These are phyloP conservation scores for Syzygium aqueum DNA, from an alignment of 345 rosid genomes.

Conservation along the genomic window DNA sequence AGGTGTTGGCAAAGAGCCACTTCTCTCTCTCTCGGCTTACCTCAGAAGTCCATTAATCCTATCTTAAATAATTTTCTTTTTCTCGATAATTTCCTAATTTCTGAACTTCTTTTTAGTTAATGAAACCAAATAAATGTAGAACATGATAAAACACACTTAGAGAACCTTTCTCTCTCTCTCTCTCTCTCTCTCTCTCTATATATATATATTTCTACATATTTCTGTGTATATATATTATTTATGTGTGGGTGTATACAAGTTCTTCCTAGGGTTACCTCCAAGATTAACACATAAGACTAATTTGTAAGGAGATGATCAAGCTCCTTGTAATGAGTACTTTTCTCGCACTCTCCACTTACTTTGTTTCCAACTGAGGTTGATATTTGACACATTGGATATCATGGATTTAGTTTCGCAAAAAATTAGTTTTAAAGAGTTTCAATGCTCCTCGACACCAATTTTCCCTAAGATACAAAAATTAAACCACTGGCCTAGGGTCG, in stretches of 20 bases:
- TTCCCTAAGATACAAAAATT: not conserved
- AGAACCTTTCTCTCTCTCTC: not conserved
- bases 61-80: not conserved
- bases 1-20: accelerated
- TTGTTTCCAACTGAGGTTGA: not conserved
- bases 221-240: not conserved
- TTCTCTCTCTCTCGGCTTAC: not conserved
- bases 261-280: not conserved
- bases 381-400: not conserved
- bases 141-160: not conserved
- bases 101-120: not conserved
- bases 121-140: not conserved
- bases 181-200: too few species aligned
- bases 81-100: not conserved
- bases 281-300: not conserved
- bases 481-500: not conserved
- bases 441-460: not conserved
- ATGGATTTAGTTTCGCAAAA: not conserved
- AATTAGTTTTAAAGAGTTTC: not conserved
- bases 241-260: not conserved
- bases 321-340: not conserved
- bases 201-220: not conserved
- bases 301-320: not conserved
- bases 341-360: not conserved
- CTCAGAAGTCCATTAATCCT: not conserved